Base-by-base conservation (phyloP, 768 basidiomycete species). In the Hydnomerulius pinastri region DNA sequence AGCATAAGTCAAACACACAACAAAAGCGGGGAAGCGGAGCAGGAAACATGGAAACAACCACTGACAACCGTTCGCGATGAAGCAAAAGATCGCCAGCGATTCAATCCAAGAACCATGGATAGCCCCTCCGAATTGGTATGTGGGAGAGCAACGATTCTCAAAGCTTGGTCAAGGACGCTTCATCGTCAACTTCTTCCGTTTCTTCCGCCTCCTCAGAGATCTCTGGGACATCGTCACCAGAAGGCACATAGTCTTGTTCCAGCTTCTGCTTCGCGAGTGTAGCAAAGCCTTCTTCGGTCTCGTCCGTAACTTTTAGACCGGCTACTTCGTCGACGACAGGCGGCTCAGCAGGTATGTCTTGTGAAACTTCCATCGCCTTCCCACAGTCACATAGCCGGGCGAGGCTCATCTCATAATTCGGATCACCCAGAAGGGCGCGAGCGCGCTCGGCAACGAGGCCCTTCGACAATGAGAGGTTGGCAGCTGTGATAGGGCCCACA, bases 371-470 rank as follows among this genome's bases (percentile, higher is more conserved):
- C 1, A 41, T 46, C 41, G 44, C 47, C 52, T 44, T 63, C 41
- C 58, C 58, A 50, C 80, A 82, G 43, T 67, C 64, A 53, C 80
- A 82, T 29, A 82, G 40, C 7, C 60, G 63, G 2, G 64, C 52
- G 25, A 90, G 65, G 36, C 64, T 71, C 47, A 75, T 73, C 1
- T 77, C 75, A 21, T 76, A 78, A 17, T 57, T 59, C 2, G 70
- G 51, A 50, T 85, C 79, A 47, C 69, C 72, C 50, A 90, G 70
- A 25, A 80, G 64, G n/a, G 69, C 61, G 33, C 81, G 66, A 0
- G 87, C 86, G 21, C 76, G 71, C 62, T 87, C 85, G 2, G 87
- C 77, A 2, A 83, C 87, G 38, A 83, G 74, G 24, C 82, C 83
- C 60, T 83, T 87, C 4, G 86, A 83, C n/a, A 87, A 72, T 1